A percentile compares a stretch with the other conserved stretches of the same genome.
phyloP scores from a whole-genome alignment of 768 basidiomycete genomes.

The Pulveroboletus sp. region DNA sequence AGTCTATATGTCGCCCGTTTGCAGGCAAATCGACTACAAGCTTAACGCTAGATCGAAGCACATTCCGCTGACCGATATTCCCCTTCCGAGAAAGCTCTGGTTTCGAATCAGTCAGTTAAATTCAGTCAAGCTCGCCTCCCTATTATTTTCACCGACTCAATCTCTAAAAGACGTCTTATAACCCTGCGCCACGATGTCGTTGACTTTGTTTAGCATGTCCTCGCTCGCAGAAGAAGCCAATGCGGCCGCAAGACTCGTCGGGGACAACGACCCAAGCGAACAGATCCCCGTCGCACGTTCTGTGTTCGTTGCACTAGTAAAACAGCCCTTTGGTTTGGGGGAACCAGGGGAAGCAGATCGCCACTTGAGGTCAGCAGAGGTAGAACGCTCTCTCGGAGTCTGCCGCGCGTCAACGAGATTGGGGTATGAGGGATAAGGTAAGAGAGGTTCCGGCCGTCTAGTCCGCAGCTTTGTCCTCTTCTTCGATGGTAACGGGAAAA shows the following conservation, averaged over 20 bases:
- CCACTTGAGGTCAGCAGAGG: neutral
- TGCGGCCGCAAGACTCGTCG: slow-evolving; percentile 18
- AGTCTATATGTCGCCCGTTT: too few species aligned
- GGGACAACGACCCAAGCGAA: slow-evolving; percentile 20
- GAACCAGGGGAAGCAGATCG: slow-evolving; percentile 6
- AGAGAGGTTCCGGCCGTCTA: slow-evolving; percentile 6
- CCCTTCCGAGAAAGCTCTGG: neutral
- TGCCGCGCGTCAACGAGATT: neutral
- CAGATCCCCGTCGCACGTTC: slow-evolving; percentile 6
- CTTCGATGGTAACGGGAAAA: slow-evolving; percentile 19
- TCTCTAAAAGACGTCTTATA: slow-evolving; percentile 20
- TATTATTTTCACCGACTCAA: neutral
- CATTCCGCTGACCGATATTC: neutral
- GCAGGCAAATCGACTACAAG: neutral
- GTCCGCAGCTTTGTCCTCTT: slow-evolving; percentile 6
- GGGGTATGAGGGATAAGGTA: slow-evolving; percentile 25
- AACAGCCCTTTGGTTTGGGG: slow-evolving; percentile 5
- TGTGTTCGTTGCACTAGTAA: neutral
- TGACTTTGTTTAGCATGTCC: slow-evolving; percentile 31
- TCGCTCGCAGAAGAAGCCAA: slow-evolving; percentile 20
- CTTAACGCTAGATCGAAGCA: slow-evolving; percentile 1
- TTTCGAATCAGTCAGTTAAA: too few species aligned
- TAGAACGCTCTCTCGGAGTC: neutral
- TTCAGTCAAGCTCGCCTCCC: too few species aligned
- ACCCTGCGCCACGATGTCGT: slow-evolving; percentile 34